Percentiles rank a stretch among this genome's conserved stretches.
Conservation (phyloP, 2,329 filamentous ascomycete genomes). For the Zymoseptoria brevis region DNA sequence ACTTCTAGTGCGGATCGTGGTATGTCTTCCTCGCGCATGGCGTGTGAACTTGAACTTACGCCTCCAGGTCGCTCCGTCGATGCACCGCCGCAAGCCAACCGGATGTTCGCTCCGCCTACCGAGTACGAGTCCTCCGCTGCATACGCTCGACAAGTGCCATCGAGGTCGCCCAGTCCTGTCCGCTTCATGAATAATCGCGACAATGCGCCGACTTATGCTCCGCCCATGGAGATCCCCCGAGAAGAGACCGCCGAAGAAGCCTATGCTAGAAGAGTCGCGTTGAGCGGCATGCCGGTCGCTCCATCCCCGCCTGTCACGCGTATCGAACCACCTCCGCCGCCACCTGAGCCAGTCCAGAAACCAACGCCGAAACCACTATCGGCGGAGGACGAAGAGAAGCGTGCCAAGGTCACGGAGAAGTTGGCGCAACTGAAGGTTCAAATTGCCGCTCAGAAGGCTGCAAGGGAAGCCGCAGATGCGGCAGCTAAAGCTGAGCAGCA, state of each 20-base stretch:
- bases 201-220: not conserved
- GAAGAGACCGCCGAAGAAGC: slow-evolving; percentile 62
- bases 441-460: slow-evolving; percentile 10
- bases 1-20: slow-evolving; percentile 21
- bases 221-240: slow-evolving; percentile 22
- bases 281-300: slow-evolving; percentile 37
- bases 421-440: slow-evolving; percentile 21
- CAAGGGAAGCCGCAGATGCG: not conserved
- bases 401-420: slow-evolving; percentile 17
- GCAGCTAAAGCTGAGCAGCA: not conserved
- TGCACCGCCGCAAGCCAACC: slow-evolving; percentile 17
- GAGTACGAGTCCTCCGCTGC: not conserved
- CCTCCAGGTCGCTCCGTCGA: slow-evolving; percentile 9
- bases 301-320: slow-evolving; percentile 7
- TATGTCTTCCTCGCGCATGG: not conserved
- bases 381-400: slow-evolving; percentile 12
- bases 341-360: slow-evolving; percentile 22
- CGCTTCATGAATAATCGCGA: not conserved
- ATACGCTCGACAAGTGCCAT: not conserved
- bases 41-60: slow-evolving; percentile 2
- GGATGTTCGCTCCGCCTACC: slow-evolving; percentile 17
- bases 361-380: slow-evolving; percentile 5
- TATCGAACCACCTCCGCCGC: slow-evolving; percentile 12
- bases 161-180: not conserved
- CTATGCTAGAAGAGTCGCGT: slow-evolving; percentile 54